Conservation (phyloP, 78 protist genomes). For the Blattamonas nauphoetae region DNA sequence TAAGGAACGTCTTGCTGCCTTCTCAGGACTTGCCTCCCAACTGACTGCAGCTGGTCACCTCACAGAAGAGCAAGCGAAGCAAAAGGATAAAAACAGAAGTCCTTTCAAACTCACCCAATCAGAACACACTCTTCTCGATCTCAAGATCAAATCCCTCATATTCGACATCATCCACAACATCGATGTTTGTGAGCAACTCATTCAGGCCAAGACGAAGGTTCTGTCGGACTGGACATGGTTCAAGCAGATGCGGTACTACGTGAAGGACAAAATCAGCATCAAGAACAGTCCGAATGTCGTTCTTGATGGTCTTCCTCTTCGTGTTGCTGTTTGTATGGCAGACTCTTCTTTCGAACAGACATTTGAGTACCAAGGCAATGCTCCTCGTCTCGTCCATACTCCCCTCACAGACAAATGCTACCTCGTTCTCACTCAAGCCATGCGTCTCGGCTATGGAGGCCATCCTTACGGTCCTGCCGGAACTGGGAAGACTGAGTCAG, state of each 20-base stretch:
- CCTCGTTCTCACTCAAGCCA: conserved; percentile 76
- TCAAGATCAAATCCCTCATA: conserved; percentile 55
- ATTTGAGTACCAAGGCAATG: conserved; percentile 82
- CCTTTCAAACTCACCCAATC: not conserved
- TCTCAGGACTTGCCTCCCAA: not conserved
- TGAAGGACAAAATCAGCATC: conserved; percentile 47
- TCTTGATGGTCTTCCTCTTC: not conserved
- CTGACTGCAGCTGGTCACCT: not conserved
- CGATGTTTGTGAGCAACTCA: conserved; percentile 59
- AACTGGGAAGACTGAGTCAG: conserved; percentile 82
- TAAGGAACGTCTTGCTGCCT: conserved; percentile 1
- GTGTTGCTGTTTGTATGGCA: conserved; percentile 26
- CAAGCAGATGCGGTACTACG: conserved; percentile 30
- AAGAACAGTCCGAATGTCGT: not conserved
- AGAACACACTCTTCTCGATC: conserved; percentile 21
- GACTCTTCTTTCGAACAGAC: conserved; percentile 56
- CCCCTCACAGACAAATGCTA: conserved; percentile 80
- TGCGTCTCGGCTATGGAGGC: conserved; percentile 75
- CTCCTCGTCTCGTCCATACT: conserved; percentile 75
- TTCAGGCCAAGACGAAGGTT: not conserved
- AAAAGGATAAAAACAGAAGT: not conserved
- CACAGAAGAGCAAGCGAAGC: not conserved
- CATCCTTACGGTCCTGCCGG: conserved; percentile 88
- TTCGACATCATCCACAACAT: conserved; percentile 73
- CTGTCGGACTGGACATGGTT: conserved; percentile 11